Evolutionary conservation across 163 green algal genomes (phyloP).

Genomic region (Volvox carteri): DNA sequence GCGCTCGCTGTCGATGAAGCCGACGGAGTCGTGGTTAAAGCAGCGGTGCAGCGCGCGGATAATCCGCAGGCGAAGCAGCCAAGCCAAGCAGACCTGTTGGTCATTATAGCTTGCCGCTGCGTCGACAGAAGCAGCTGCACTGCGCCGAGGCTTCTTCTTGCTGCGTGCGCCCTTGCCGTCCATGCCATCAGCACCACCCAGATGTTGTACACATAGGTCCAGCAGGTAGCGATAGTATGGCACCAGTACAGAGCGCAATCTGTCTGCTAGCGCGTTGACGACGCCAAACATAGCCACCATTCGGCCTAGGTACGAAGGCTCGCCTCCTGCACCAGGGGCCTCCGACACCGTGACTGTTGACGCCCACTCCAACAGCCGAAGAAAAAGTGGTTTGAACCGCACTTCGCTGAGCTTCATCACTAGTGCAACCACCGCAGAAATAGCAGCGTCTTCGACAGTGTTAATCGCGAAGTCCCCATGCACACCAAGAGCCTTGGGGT

Average conservation of each 20-base stretch:
- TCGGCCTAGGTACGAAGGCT: constrained; percentile 60
- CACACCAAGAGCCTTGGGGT: constrained; percentile 52
- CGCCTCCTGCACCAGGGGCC: not conserved
- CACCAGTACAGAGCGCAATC: constrained; percentile 86
- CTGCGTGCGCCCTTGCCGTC: constrained; percentile 29
- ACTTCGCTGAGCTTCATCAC: constrained; percentile 89
- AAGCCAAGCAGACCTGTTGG: constrained; percentile 62
- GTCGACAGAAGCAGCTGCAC: not conserved
- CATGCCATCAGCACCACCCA: constrained; percentile 56
- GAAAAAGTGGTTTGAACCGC: constrained; percentile 92
- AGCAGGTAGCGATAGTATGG: constrained; percentile 88
- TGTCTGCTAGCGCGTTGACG: constrained; percentile 71
- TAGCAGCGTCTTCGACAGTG: constrained; percentile 64
- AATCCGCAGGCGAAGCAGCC: constrained; percentile 80
- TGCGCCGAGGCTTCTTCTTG: constrained; percentile 74
- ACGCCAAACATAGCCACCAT: constrained; percentile 73
- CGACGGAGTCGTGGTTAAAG: constrained; percentile 85
- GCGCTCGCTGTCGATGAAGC: constrained; percentile 81
- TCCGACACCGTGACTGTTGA: constrained; percentile 35
- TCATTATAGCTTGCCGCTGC: not conserved
- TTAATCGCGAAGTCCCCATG: constrained; percentile 27
- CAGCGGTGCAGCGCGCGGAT: constrained; percentile 84
- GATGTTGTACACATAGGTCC: constrained; percentile 69
- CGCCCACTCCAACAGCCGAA: constrained; percentile 88
- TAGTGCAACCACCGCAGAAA: constrained; percentile 75